A percentile compares a stretch with the other conserved stretches of the same genome.
Conservation (phyloP, 176 grass and related monocot species). For the Carex myosuroides region DNA sequence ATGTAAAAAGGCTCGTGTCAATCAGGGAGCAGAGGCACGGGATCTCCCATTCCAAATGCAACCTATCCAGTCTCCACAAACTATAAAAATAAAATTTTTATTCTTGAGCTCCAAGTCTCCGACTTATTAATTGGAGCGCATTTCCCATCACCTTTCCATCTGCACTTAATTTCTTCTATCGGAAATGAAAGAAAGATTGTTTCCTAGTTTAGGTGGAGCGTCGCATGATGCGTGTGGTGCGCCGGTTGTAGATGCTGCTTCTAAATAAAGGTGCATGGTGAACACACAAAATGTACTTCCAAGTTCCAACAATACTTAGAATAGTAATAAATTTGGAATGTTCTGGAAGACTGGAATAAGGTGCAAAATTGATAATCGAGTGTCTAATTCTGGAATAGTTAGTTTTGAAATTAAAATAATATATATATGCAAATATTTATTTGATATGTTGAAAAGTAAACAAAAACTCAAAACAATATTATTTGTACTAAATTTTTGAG, state of each 20-base stretch:
- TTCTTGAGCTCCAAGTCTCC: not conserved
- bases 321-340: too few relatives aligned
- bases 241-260: not conserved
- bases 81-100: too few relatives aligned
- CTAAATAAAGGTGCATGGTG: not conserved
- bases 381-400: too few relatives aligned
- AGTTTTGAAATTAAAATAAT: too few relatives aligned
- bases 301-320: too few relatives aligned
- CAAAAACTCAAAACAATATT: too few relatives aligned
- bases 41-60: conserved; percentile 20
- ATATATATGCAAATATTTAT: too few relatives aligned
- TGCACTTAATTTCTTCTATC: conserved; percentile 6
- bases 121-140: not conserved
- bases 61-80: not conserved
- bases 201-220: not conserved
- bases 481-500: too few relatives aligned
- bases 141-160: not conserved
- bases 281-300: too few relatives aligned
- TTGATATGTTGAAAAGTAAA: too few relatives aligned
- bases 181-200: not conserved
- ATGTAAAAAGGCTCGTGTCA: conserved; percentile 7
- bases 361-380: too few relatives aligned
- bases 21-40: conserved; percentile 20
- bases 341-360: too few relatives aligned
- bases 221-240: not conserved